Evolutionary conservation across 495 filamentous ascomycete genomes (phyloP).

Genomic region (Aspergillus campestris): DNA sequence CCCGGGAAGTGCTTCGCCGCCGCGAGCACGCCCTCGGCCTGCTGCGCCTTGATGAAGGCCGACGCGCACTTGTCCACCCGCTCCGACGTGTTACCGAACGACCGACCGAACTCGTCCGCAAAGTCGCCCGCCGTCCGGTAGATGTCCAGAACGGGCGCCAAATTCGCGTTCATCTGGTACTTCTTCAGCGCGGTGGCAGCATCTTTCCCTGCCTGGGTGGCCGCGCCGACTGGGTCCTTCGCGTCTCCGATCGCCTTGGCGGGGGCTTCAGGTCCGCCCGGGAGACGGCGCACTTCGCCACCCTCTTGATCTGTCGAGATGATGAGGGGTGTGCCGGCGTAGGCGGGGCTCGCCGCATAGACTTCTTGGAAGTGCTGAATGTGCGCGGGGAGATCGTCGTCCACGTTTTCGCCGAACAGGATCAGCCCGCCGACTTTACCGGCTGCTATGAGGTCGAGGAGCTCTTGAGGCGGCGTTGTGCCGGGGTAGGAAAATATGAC

Average conservation of each 20-base stretch:
- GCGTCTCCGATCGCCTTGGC: constrained; percentile 23
- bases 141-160: constrained; percentile 25
- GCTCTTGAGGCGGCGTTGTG: constrained; percentile 14
- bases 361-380: constrained; percentile 18
- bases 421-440: constrained; percentile 29
- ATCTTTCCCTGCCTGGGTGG: constrained; percentile 17
- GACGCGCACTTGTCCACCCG: constrained; percentile 15
- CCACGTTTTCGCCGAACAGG: constrained; percentile 28
- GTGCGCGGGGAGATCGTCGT: constrained; percentile 10
- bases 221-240: constrained; percentile 10
- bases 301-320: constrained; percentile 35
- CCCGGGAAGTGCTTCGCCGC: constrained; percentile 29
- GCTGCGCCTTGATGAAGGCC: constrained; percentile 23
- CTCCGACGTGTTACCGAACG: constrained; percentile 18
- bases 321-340: constrained; percentile 18
- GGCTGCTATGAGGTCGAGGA: constrained; percentile 19
- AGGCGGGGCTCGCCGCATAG: constrained; percentile 17
- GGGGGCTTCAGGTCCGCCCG: constrained; percentile 22
- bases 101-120: constrained; percentile 19
- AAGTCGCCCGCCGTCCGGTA: constrained; percentile 24
- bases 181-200: constrained; percentile 14
- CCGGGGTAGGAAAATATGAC: constrained; percentile 31
- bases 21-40: constrained; percentile 24
- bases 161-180: constrained; percentile 21
- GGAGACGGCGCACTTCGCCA: constrained; percentile 21